Evolutionary conservation across 345 rosid species (phyloP), one percentile per base, ranked within the genome.

Genomic region (Microcos paniculata): DNA sequence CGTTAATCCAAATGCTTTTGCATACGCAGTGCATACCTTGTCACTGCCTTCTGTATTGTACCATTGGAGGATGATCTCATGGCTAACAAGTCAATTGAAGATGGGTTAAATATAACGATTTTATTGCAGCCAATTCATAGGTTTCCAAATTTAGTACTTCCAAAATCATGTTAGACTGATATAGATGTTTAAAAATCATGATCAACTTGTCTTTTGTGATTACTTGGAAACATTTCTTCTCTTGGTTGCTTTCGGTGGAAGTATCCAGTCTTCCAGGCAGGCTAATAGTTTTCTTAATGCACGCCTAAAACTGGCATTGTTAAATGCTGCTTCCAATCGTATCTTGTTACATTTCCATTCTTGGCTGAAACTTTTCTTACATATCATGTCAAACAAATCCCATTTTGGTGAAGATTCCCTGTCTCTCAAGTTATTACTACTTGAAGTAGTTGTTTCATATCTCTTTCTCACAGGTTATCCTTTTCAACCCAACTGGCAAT

Each of bases 101-200:
- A 70, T 52, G 62, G 30, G 18, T 6, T 26, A 48, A 46, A 1
- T 28, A 40, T 46, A 4, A 63, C 4, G 28, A 63, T 35, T 6
- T 63, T 4, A n/a, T 38, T 63, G 49, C 18, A 38, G 16, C 48
- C 69, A 21, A 2, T 63, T 63, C 65, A 38, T 24, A 19, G 28
- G 48, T 63, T 40, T 0, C 69, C 0, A 8, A 28, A 21, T 31
- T 71, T 53, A 6, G 62, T n/a, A 15, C 9, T 52, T 21, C 33
- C 33, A 23, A 21, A 35, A n/a, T 16, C 38, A 7, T 55, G 62
- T 24, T 6, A 66, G 53, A 66, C 35, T 43, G n/a, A 21, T 30
- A 61, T 63, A 10, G 69, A 63, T 63, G 69, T 38, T 63, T 38
- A 51, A 67, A 15, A 67, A 45, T 43, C 38, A 45, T 67, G 4